Evolutionary conservation across 1,284 basidiomycete species (phyloP).

Genomic region (Abortiporus biennis): DNA sequence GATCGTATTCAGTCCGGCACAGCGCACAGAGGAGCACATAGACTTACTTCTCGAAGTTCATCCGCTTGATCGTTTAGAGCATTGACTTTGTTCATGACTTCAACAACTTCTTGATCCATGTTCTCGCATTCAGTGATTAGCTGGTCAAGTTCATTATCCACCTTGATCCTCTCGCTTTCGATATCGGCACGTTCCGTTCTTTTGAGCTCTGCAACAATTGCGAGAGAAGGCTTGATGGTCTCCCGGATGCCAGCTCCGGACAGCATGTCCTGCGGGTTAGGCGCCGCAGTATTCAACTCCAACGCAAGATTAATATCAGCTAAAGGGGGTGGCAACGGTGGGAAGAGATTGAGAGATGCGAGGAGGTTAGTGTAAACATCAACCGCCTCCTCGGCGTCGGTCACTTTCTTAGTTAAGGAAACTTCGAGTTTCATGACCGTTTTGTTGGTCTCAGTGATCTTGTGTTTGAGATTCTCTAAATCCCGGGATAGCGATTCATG

Average conservation of each 20-base stretch:
- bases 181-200: slow-evolving; percentile 60
- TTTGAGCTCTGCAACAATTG: slow-evolving; percentile 61
- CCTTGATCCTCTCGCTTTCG: slow-evolving; percentile 67
- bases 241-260: slow-evolving; percentile 59
- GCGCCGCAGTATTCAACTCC: slow-evolving; percentile 68
- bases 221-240: slow-evolving; percentile 68
- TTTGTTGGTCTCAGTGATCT: slow-evolving; percentile 67
- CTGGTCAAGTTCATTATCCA: slow-evolving; percentile 77
- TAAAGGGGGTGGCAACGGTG: slow-evolving; percentile 61
- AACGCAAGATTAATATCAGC: slow-evolving; percentile 67
- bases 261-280: slow-evolving; percentile 60
- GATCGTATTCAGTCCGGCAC: slow-evolving; percentile 1
- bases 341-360: slow-evolving; percentile 67
- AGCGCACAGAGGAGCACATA: neutral
- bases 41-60: slow-evolving; percentile 64
- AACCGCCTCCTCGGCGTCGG: slow-evolving; percentile 72
- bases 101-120: slow-evolving; percentile 63
- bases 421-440: slow-evolving; percentile 72
- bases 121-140: slow-evolving; percentile 74
- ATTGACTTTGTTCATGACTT: slow-evolving; percentile 63
- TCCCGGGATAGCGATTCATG: slow-evolving; percentile 67
- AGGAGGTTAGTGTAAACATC: slow-evolving; percentile 70
- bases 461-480: slow-evolving; percentile 70
- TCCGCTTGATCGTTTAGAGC: slow-evolving; percentile 73
- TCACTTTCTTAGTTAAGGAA: slow-evolving; percentile 67